A percentile compares a stretch with the other conserved stretches of the same genome.
These are phyloP conservation scores for Irineochytrium annulatum DNA, from an alignment of 192 early-diverging fungal species.

Conservation along the genomic window DNA sequence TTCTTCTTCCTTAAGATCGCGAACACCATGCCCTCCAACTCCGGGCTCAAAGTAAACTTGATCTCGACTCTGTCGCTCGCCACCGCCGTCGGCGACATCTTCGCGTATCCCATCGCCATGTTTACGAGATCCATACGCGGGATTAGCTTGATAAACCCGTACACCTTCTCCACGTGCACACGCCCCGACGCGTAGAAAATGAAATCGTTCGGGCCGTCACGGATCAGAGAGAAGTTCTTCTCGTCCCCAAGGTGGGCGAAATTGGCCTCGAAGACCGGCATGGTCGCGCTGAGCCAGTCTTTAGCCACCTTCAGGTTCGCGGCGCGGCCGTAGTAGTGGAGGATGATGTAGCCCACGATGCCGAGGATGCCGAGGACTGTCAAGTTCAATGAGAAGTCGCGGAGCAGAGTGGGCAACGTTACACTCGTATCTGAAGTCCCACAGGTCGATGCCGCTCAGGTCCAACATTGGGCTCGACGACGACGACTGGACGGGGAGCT, in stretches of 20 bases:
- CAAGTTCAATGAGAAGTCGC: too few species aligned
- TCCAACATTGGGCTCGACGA: too few species aligned
- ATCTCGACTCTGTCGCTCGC: conserved; percentile 24
- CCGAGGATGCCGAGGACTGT: neutral
- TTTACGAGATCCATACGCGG: conserved; percentile 53
- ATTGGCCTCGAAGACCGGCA: conserved; percentile 46
- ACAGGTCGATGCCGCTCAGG: too few species aligned
- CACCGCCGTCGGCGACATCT: neutral
- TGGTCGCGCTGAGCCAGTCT: conserved; percentile 22
- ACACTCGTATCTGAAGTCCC: too few species aligned
- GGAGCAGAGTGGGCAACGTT: too few species aligned
- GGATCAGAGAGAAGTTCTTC: conserved; percentile 45
- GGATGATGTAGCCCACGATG: conserved; percentile 5
- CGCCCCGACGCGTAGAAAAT: conserved; percentile 76
- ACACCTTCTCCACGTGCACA: conserved; percentile 58
- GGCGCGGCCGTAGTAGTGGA: conserved; percentile 10
- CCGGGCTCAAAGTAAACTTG: conserved; percentile 21
- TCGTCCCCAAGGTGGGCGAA: conserved; percentile 70
- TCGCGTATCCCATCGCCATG: conserved; percentile 19
- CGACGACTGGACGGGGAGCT: too few species aligned
- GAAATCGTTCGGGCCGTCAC: conserved; percentile 72
- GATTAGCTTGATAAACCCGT: conserved; percentile 57
- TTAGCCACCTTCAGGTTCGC: conserved; percentile 32
- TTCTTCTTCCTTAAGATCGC: conserved; percentile 56
- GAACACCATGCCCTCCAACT: conserved; percentile 59